A percentile compares a stretch with the other conserved stretches of the same genome.
Conservation (phyloP, 805 yeast species). For the Priceomyces carsonii region DNA sequence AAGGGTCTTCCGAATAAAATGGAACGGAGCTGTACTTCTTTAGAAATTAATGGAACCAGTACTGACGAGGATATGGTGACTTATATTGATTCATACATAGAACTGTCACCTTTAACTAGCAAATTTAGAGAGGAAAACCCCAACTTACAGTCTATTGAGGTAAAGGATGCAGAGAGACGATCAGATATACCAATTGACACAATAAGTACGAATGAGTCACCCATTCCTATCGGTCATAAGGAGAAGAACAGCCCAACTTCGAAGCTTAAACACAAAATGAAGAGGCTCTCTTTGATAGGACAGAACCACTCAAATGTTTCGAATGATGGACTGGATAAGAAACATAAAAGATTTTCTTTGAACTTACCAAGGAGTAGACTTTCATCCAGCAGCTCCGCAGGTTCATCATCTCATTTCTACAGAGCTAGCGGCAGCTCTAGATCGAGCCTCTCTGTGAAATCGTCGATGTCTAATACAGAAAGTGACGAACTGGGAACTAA, state of each 20-base stretch:
- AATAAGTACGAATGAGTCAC: too few species aligned
- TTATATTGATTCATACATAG: constrained; percentile 19
- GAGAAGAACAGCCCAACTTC: neutral
- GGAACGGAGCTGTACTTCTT: too few species aligned
- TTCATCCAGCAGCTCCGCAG: neutral
- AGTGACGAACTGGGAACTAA: constrained; percentile 17
- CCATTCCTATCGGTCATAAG: neutral
- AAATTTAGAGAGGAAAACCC: constrained; percentile 26
- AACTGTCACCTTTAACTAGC: constrained; percentile 21
- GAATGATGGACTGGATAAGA: neutral
- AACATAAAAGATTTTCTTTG: constrained; percentile 7
- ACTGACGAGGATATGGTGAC: constrained; percentile 2
- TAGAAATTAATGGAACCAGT: too few species aligned
- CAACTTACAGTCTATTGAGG: constrained; percentile 22
- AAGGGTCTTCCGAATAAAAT: too few species aligned
- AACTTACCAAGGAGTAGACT: constrained; percentile 1
- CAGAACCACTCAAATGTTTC: neutral
- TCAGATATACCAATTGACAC: constrained; percentile 4
- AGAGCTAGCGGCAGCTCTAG: neutral
- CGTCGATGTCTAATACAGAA: neutral
- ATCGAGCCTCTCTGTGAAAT: constrained; percentile 1
- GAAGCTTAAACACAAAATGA: neutral
- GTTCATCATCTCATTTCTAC: neutral
- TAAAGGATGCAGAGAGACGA: constrained; percentile 4
- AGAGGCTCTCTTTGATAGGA: constrained; percentile 1